A percentile compares a stretch with the other conserved stretches of the same genome.
Conservation (phyloP, 352 stramenopile species). For the Aphanomyces euteiches region DNA sequence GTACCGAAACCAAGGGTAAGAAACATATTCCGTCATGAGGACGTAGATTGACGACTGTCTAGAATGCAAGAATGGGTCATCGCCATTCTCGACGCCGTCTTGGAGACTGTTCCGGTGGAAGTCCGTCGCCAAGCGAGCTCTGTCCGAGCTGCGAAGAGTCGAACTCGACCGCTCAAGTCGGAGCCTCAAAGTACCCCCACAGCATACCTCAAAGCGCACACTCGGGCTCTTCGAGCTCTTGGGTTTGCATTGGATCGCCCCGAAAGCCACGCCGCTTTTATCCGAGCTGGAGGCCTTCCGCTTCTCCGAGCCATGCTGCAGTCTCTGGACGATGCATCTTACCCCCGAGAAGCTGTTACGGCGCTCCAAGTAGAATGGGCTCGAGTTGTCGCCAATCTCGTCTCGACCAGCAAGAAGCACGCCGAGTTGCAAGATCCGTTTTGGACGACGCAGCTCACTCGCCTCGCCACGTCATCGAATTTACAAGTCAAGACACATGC, state of each 20-base stretch:
- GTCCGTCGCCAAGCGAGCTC: constrained; percentile 48
- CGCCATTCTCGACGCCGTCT: constrained; percentile 57
- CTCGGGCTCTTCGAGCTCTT: constrained; percentile 53
- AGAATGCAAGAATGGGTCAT: constrained; percentile 71
- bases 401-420: constrained; percentile 41
- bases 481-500: constrained; percentile 24
- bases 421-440: neutral
- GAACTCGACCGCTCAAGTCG: constrained; percentile 52
- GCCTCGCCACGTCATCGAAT: constrained; percentile 9
- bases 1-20: constrained; percentile 48
- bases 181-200: constrained; percentile 32
- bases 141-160: constrained; percentile 55
- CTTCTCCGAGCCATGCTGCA: constrained; percentile 43
- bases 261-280: constrained; percentile 56
- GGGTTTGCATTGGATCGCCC: constrained; percentile 53
- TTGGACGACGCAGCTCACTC: constrained; percentile 9
- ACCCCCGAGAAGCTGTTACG: neutral
- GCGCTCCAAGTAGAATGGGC: constrained; percentile 53
- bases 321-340: neutral
- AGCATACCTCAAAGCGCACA: constrained; percentile 48
- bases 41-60: no score
- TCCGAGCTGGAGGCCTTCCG: constrained; percentile 48
- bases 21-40: no score
- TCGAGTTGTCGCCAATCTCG: constrained; percentile 63
- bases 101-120: constrained; percentile 50